Percentiles rank a stretch among this genome's conserved stretches.
phyloP scores from a whole-genome alignment of 2,329 filamentous ascomycete species.

The Graphiopsis chlorocephala region DNA sequence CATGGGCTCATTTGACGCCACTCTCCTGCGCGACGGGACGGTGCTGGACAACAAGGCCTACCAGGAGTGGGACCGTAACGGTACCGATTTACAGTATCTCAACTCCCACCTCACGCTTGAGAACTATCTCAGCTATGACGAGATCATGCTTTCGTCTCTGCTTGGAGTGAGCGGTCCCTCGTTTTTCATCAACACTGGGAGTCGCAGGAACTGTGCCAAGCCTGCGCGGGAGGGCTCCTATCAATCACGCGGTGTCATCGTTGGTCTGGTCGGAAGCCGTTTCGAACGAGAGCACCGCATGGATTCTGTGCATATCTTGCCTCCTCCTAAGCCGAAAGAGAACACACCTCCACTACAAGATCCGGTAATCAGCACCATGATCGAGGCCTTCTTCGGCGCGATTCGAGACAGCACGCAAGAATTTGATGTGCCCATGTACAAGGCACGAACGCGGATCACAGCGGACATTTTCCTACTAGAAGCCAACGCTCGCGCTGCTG shows the following conservation, averaged over 20 bases:
- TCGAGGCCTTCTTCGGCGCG: slow-evolving; percentile 24
- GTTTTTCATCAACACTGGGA: slow-evolving; percentile 33
- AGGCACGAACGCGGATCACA: slow-evolving; percentile 30
- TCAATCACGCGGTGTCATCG: slow-evolving; percentile 30
- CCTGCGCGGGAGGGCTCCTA: slow-evolving; percentile 17
- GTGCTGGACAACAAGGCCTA: slow-evolving; percentile 5
- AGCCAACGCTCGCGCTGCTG: slow-evolving; percentile 25
- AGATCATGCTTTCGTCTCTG: slow-evolving; percentile 34
- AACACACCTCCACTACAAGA: slow-evolving; percentile 19
- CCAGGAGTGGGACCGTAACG: slow-evolving; percentile 31
- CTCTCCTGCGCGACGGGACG: slow-evolving; percentile 29
- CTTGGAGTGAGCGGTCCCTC: slow-evolving; percentile 32
- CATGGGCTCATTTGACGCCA: slow-evolving; percentile 27
- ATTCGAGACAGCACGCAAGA: slow-evolving; percentile 1
- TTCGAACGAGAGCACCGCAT: slow-evolving; percentile 33
- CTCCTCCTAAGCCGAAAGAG: slow-evolving; percentile 1
- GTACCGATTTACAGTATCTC: slow-evolving; percentile 22
- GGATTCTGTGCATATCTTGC: slow-evolving; percentile 29
- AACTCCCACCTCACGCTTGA: slow-evolving; percentile 25
- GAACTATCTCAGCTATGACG: slow-evolving; percentile 35
- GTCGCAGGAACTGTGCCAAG: slow-evolving; percentile 24
- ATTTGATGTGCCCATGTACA: slow-evolving; percentile 28
- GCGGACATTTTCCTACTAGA: slow-evolving; percentile 33
- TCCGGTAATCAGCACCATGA: slow-evolving; percentile 20
- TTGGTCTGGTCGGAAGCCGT: slow-evolving; percentile 33